Evolutionary conservation across 2,329 filamentous ascomycete genomes (phyloP).

Genomic region (Penicillium thymicola): DNA sequence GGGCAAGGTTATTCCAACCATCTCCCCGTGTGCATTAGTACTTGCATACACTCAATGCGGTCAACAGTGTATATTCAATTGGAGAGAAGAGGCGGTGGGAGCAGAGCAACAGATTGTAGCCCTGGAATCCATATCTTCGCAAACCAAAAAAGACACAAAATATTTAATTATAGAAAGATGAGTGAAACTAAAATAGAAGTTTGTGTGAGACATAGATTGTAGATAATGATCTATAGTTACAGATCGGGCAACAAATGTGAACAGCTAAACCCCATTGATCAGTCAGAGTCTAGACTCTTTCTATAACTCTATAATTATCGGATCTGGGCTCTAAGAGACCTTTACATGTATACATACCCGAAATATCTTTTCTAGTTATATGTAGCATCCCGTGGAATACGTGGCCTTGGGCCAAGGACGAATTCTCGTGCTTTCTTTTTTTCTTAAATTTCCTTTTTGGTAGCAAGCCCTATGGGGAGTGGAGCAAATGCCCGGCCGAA

Average conservation of each 20-base stretch:
- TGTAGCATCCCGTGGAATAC: slow-evolving; percentile 1
- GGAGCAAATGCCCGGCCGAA: background rate
- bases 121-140: background rate
- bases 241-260: background rate
- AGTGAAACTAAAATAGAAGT: background rate
- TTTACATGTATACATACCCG: slow-evolving; percentile 1
- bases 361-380: background rate
- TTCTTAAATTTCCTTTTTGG: background rate
- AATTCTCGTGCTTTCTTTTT: background rate
- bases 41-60: background rate
- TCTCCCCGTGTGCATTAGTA: background rate
- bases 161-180: background rate
- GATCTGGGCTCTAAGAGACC: slow-evolving; percentile 3
- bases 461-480: background rate
- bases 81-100: slow-evolving; percentile 16
- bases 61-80: background rate
- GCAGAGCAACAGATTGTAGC: background rate
- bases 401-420: background rate
- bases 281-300: slow-evolving; percentile 4
- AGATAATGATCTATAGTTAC: background rate
- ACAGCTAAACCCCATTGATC: background rate
- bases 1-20: slow-evolving; percentile 16
- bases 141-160: background rate
- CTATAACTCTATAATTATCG: background rate
- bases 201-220: background rate